Evolutionary conservation across 2,329 filamentous ascomycete species (phyloP), one percentile per base, ranked within the genome.

Genomic region (Parasarocladium wereldwijsianum): DNA sequence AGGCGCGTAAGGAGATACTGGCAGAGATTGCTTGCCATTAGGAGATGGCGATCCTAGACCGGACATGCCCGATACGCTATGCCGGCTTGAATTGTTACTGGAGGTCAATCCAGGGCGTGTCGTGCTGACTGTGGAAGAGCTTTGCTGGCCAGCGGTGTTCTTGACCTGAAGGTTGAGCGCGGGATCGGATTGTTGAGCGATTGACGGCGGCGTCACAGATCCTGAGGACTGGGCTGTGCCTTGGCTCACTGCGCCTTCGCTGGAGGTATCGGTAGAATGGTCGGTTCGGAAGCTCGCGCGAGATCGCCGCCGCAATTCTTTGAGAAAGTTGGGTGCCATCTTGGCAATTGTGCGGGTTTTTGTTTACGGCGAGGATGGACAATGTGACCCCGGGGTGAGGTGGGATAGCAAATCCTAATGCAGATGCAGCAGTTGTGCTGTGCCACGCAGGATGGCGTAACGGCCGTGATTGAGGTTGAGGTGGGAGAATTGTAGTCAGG

Each of bases 1-100:
- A 15, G 87, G 86, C 17, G 84, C 80, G 54, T 82, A 87, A 24
- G 77, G 73, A 32, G 85, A 93, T 12, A 75, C 67, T 6, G 77
- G 70, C 37, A 69, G 55, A 38, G 59, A 65, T 32, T 56, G 62
- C 45, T 66, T 69, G 36, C 67, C 66, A 41, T 61, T 64, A 17
- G 60, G 49, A 15, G 62, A 54, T 16, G 68, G 65, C 15, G 68
- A 62, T 12, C 69, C 70, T 28, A 76, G 46, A 17, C 73, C 72
- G 17, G 67, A 58, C 66, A 75, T 73, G 36, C 70, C 70, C 18
- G 64, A 64, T 16, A 79, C 67, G 45, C 76, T 82, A 42, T 69
- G 60, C 41, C 76, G 64, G 47, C 70, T 77, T 32, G 47, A 52
- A 38, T 54, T 63, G 15, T 49, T 38, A 14, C 46, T 43, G 7